Evolutionary conservation across 495 filamentous ascomycete genomes (phyloP).

Genomic region (Thozetella sp.): DNA sequence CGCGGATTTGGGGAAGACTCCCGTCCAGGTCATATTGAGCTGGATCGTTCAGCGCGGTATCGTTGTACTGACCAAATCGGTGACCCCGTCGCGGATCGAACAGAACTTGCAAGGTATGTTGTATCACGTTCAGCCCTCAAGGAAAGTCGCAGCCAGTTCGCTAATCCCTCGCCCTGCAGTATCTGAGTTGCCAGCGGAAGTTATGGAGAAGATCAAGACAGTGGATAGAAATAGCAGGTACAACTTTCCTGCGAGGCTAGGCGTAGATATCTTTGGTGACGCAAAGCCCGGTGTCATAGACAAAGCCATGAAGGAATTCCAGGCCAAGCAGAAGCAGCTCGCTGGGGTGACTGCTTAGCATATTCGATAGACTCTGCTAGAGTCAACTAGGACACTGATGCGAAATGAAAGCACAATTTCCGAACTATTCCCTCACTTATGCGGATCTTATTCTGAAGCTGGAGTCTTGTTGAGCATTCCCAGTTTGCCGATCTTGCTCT

Average conservation of each 20-base stretch:
- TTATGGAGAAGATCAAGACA: conserved; percentile 43
- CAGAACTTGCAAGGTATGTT: conserved; percentile 37
- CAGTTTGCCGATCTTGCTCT: no score
- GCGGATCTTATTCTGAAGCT: no score
- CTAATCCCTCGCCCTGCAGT: conserved; percentile 22
- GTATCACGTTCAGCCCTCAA: not conserved
- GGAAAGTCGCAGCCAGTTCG: not conserved
- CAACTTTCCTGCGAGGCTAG: conserved; percentile 53
- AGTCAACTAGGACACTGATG: no score
- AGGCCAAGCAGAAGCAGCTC: not conserved
- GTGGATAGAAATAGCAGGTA: conserved; percentile 49
- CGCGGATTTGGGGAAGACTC: conserved; percentile 42
- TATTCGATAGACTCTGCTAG: no score
- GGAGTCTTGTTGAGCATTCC: no score
- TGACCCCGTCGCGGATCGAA: conserved; percentile 58
- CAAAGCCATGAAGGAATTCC: not conserved
- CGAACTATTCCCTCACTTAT: no score
- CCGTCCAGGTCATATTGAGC: conserved; percentile 51
- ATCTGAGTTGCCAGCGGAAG: conserved; percentile 47
- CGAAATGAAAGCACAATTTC: no score
- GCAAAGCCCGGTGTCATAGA: not conserved
- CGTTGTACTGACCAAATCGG: conserved; percentile 62
- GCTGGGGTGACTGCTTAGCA: no score
- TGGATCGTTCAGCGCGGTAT: conserved; percentile 57
- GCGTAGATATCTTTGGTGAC: conserved; percentile 52